phyloP scores from a whole-genome alignment of 345 rosid genomes.

The Pistacia atlantica region DNA sequence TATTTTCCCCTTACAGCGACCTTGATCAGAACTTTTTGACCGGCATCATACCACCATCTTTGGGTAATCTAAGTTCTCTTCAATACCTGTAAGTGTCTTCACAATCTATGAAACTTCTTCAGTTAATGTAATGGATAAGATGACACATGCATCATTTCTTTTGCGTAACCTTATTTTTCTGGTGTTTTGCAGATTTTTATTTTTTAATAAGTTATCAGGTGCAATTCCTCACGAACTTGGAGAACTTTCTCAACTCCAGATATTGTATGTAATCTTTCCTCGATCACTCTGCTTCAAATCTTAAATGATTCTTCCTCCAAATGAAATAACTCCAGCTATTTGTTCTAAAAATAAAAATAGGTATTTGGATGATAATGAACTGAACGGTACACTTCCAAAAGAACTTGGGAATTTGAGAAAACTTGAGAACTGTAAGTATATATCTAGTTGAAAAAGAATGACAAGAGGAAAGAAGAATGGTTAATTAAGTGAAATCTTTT shows the following conservation, averaged over 20 bases:
- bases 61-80: slow-evolving; percentile 5
- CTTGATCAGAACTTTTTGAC: background rate
- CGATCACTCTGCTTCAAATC: no score
- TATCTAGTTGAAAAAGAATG: no score
- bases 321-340: no score
- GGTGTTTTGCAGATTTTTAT: background rate
- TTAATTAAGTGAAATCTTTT: no score
- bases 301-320: no score
- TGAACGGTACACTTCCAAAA: slow-evolving; percentile 10
- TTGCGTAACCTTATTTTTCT: background rate
- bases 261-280: no score
- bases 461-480: no score
- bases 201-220: no score
- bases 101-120: background rate
- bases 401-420: slow-evolving; percentile 15
- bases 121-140: no score
- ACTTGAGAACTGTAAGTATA: background rate
- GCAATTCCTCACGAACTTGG: no score
- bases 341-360: background rate
- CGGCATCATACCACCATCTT: slow-evolving; percentile 16
- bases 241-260: no score
- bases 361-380: slow-evolving; percentile 1
- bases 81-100: background rate
- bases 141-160: no score
- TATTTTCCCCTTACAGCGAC: background rate